Conservation (phyloP, 1,284 basidiomycete genomes). For the Ustilago trichophora region DNA sequence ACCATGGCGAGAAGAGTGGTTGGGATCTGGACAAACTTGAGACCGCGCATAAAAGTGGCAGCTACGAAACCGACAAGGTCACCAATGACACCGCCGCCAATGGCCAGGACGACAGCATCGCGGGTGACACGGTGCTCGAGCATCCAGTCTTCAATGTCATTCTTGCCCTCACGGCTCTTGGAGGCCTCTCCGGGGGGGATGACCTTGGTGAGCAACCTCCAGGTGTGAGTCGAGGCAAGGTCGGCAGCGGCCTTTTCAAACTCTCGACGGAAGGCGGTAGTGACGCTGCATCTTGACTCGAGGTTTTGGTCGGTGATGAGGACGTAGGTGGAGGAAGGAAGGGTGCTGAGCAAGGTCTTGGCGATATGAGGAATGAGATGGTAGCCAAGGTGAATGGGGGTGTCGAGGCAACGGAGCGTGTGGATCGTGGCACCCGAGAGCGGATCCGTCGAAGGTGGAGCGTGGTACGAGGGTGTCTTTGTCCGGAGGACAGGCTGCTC, state of each 20-base stretch:
- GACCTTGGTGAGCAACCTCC: slow-evolving; percentile 81
- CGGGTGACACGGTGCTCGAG: slow-evolving; percentile 87
- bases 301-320: slow-evolving; percentile 92
- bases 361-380: slow-evolving; percentile 69
- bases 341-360: slow-evolving; percentile 74
- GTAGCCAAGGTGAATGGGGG: slow-evolving; percentile 64
- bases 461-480: slow-evolving; percentile 64
- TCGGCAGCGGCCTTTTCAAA: slow-evolving; percentile 58
- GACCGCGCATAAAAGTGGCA: slow-evolving; percentile 80
- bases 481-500: slow-evolving; percentile 48
- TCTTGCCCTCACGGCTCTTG: slow-evolving; percentile 91
- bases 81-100: slow-evolving; percentile 94
- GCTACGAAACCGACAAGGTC: slow-evolving; percentile 96
- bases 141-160: slow-evolving; percentile 91
- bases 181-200: slow-evolving; percentile 90
- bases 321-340: slow-evolving; percentile 88
- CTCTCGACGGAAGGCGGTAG: slow-evolving; percentile 63
- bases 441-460: slow-evolving; percentile 54
- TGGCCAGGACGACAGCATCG: slow-evolving; percentile 90
- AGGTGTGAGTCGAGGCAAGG: slow-evolving; percentile 59
- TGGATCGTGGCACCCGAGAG: slow-evolving; percentile 60
- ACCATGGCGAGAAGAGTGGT: slow-evolving; percentile 98
- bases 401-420: slow-evolving; percentile 58
- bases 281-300: slow-evolving; percentile 65
- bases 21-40: slow-evolving; percentile 94